These are phyloP conservation scores for Aaosphaeria arxii DNA, from an alignment of 2,329 filamentous ascomycete genomes.

Conservation along the genomic window DNA sequence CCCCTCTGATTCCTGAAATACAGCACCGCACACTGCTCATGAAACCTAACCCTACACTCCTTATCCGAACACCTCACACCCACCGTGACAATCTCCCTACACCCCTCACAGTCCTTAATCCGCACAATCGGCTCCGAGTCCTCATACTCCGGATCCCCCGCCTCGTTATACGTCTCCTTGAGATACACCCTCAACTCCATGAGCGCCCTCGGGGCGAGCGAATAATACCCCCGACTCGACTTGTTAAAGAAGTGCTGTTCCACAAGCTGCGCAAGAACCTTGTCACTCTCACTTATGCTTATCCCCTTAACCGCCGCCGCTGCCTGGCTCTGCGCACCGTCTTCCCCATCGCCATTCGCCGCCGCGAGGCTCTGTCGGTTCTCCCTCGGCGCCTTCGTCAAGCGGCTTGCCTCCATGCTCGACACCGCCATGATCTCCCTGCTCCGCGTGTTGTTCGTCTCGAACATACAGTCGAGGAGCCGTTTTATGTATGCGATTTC, in stretches of 20 bases:
- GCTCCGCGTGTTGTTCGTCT: constrained; percentile 75
- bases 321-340: constrained; percentile 13
- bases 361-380: constrained; percentile 16
- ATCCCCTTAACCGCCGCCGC: constrained; percentile 47
- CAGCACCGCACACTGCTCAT: constrained; percentile 31
- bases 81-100: constrained; percentile 82
- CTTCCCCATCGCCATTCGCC: constrained; percentile 15
- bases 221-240: constrained; percentile 69
- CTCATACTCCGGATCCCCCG: constrained; percentile 52
- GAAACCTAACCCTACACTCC: constrained; percentile 29
- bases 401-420: constrained; percentile 72
- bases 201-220: constrained; percentile 70
- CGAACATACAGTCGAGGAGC: constrained; percentile 87
- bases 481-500: constrained; percentile 89
- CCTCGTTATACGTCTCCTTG: constrained; percentile 84
- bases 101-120: constrained; percentile 85
- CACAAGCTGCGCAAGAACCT: constrained; percentile 65
- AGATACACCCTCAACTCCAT: constrained; percentile 86
- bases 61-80: constrained; percentile 32
- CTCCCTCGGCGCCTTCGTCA: constrained; percentile 48
- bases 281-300: constrained; percentile 75
- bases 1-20: constrained; percentile 22
- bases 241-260: constrained; percentile 82
- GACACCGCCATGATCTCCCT: constrained; percentile 82
- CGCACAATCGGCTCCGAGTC: constrained; percentile 52